Conservation (phyloP, 2,329 filamentous ascomycete genomes). For the Aureobasidium sp. region DNA sequence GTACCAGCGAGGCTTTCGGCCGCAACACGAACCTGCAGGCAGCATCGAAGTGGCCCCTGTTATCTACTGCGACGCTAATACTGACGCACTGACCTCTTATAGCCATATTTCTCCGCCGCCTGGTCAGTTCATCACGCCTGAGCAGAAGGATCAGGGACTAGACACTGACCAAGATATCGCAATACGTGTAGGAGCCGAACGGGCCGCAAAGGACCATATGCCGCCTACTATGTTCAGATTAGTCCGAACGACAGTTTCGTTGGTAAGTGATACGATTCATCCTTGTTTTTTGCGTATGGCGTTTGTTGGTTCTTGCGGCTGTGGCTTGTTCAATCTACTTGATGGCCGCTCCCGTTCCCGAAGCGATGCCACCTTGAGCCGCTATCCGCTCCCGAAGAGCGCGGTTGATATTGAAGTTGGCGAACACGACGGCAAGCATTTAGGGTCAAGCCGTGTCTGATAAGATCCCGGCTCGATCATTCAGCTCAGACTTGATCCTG, state of each 20-base stretch:
- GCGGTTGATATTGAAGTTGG: not conserved
- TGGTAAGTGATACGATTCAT: constrained; percentile 42
- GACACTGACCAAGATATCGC: constrained; percentile 4
- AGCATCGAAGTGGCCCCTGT: not conserved
- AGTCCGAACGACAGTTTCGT: constrained; percentile 65
- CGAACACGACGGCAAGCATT: not conserved
- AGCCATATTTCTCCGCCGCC: constrained; percentile 76
- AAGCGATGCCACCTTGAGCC: not conserved
- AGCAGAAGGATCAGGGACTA: not conserved
- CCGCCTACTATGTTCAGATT: constrained; percentile 79
- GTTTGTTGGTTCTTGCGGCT: not conserved
- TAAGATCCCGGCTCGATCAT: not conserved
- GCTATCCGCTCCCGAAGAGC: not conserved
- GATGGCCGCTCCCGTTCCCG: not conserved
- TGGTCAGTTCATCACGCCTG: constrained; percentile 43
- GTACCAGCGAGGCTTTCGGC: constrained; percentile 16
- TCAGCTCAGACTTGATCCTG: not conserved
- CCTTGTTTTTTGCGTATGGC: not conserved
- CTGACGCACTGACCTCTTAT: constrained; percentile 7
- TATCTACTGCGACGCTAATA: not conserved
- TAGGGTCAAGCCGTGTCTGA: not conserved
- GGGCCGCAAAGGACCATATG: constrained; percentile 78
- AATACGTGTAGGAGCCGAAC: constrained; percentile 57
- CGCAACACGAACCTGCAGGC: not conserved
- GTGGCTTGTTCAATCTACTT: not conserved